phyloP scores from a whole-genome alignment of 2,329 filamentous ascomycete species.

The Metarhizium sp. region DNA sequence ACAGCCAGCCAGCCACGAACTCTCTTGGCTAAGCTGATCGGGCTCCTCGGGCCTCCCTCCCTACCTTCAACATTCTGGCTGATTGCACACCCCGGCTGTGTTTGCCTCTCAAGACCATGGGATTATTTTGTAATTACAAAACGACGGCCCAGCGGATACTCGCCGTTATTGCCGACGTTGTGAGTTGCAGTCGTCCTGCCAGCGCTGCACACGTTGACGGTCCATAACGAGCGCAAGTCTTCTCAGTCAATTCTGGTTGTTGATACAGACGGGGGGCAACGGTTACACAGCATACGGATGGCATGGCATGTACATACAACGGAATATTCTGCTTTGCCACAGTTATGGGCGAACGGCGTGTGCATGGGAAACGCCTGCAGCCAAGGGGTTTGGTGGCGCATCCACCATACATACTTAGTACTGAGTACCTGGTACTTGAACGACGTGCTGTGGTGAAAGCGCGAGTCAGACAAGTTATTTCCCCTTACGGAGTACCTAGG shows the following conservation, averaged over 20 bases:
- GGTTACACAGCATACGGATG: too few species aligned
- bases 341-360: not conserved
- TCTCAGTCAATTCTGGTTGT: too few species aligned
- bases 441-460: not conserved
- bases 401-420: not conserved
- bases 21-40: not conserved
- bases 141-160: too few species aligned
- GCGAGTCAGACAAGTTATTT: constrained; percentile 3
- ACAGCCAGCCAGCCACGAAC: not conserved
- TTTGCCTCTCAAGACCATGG: not conserved
- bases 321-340: not conserved
- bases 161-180: too few species aligned
- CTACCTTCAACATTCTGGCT: not conserved
- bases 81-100: not conserved
- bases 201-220: too few species aligned
- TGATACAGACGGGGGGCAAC: too few species aligned
- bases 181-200: too few species aligned
- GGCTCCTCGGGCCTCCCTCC: not conserved
- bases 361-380: not conserved
- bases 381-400: not conserved
- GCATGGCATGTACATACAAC: too few species aligned
- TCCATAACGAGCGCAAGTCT: too few species aligned
- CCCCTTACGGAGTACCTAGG: not conserved
- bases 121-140: too few species aligned
- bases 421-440: not conserved